Evolutionary conservation across 176 grass and related monocot genomes (phyloP).

Genomic region (Oryza nivara): DNA sequence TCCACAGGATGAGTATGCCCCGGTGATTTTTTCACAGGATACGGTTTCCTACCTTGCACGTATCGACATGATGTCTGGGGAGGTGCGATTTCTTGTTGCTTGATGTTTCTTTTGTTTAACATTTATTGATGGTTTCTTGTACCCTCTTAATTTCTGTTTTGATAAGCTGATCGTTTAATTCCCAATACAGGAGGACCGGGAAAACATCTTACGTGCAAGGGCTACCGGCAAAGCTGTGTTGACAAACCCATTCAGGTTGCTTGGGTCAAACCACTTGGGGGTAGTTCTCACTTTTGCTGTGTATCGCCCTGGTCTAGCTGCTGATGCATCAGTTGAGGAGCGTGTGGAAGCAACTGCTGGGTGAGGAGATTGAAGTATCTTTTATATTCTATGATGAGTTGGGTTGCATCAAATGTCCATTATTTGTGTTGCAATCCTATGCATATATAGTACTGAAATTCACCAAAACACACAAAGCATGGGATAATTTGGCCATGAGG

Average conservation of each 20-base stretch:
- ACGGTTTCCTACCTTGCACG: constrained; percentile 80
- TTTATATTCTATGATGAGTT: background rate
- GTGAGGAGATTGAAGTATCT: constrained; percentile 52
- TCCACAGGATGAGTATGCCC: constrained; percentile 76
- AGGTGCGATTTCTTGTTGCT: constrained; percentile 48
- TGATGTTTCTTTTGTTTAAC: constrained; percentile 3
- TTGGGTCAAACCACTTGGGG: constrained; percentile 91
- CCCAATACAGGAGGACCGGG: constrained; percentile 72
- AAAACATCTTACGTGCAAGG: constrained; percentile 87
- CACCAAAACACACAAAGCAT: background rate
- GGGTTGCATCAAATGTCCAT: background rate
- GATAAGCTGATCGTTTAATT: constrained; percentile 16
- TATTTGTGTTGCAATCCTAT: background rate
- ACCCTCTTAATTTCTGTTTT: background rate
- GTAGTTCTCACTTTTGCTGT: constrained; percentile 98
- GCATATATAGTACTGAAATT: background rate
- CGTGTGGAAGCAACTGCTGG: constrained; percentile 86
- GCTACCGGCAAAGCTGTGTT: constrained; percentile 91
- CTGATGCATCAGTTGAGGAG: constrained; percentile 74
- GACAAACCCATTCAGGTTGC: constrained; percentile 85
- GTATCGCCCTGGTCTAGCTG: constrained; percentile 65
- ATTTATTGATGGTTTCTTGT: background rate
- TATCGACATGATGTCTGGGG: constrained; percentile 97
- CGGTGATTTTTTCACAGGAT: constrained; percentile 93
- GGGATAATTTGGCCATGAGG: background rate